Conservation (phyloP, 345 rosid genomes). For the Trapa incisa region DNA sequence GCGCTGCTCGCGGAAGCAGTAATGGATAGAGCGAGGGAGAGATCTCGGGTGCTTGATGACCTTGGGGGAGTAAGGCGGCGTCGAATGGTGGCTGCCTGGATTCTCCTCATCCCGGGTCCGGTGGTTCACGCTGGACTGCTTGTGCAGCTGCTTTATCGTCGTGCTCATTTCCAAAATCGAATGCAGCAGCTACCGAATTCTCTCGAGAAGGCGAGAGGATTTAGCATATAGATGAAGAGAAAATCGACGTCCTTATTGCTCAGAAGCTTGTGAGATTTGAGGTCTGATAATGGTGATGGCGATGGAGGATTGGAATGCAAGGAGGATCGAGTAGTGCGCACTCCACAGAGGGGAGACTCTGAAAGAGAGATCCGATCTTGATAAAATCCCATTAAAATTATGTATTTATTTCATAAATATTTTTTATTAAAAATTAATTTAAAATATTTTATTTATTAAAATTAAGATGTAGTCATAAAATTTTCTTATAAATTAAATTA, state of each 20-base stretch:
- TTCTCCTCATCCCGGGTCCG: slow-evolving; percentile 55
- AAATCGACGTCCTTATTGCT: not conserved
- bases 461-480: no score
- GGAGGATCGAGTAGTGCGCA: not conserved
- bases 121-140: slow-evolving; percentile 50
- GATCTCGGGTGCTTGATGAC: slow-evolving; percentile 58
- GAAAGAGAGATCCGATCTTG: no score
- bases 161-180: slow-evolving; percentile 13
- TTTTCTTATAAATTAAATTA: no score
- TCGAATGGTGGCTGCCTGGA: slow-evolving; percentile 10
- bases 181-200: slow-evolving; percentile 29
- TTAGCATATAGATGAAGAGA: slow-evolving; percentile 20
- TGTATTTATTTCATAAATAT: no score
- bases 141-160: slow-evolving; percentile 75
- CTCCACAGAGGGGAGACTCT: no score
- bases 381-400: no score
- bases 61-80: slow-evolving; percentile 47
- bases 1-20: slow-evolving; percentile 77
- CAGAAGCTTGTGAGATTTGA: no score
- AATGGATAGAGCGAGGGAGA: slow-evolving; percentile 79
- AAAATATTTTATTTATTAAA: no score
- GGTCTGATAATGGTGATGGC: not conserved
- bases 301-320: not conserved
- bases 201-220: slow-evolving; percentile 45
- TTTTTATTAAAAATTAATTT: no score